A percentile compares a stretch with the other conserved stretches of the same genome.
Evolutionary conservation across 2,329 filamentous ascomycete species (phyloP).

Genomic region (Albophoma yamanashiensis): DNA sequence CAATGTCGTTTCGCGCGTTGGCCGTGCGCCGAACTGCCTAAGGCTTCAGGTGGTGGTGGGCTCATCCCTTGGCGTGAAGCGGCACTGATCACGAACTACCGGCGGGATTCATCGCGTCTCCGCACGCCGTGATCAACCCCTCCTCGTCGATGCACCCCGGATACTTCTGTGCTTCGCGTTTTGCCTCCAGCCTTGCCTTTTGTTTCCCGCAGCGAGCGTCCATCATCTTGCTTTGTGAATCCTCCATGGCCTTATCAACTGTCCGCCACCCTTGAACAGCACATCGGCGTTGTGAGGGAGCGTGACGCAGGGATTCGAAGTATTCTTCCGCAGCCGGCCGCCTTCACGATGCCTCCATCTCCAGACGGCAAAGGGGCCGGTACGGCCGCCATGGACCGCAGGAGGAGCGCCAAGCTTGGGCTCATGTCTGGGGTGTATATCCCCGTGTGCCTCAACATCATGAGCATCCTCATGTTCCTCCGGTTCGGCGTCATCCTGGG

Average conservation of each 20-base stretch:
- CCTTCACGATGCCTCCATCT: conserved; percentile 1
- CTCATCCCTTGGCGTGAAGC: neutral
- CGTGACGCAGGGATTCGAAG: neutral
- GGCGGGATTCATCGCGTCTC: neutral
- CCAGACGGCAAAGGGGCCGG: conserved; percentile 5
- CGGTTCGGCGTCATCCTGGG: conserved; percentile 79
- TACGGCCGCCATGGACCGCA: conserved; percentile 20
- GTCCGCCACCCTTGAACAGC: neutral
- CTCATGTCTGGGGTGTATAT: conserved; percentile 75
- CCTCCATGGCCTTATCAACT: neutral
- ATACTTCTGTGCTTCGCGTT: neutral
- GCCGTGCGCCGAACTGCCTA: neutral
- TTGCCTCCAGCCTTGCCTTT: neutral
- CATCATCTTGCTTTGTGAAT: neutral
- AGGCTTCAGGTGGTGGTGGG: neutral
- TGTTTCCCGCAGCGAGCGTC: neutral
- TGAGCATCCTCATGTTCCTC: conserved; percentile 88
- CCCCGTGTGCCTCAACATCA: conserved; percentile 77
- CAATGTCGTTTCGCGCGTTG: too few species aligned
- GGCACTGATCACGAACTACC: neutral
- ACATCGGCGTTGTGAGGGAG: neutral
- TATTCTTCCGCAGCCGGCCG: neutral
- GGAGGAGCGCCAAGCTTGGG: conserved; percentile 53
- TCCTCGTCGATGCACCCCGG: neutral
- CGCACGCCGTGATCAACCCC: neutral